phyloP scores from a whole-genome alignment of 2,329 filamentous ascomycete species.

The Amauroascus niger region DNA sequence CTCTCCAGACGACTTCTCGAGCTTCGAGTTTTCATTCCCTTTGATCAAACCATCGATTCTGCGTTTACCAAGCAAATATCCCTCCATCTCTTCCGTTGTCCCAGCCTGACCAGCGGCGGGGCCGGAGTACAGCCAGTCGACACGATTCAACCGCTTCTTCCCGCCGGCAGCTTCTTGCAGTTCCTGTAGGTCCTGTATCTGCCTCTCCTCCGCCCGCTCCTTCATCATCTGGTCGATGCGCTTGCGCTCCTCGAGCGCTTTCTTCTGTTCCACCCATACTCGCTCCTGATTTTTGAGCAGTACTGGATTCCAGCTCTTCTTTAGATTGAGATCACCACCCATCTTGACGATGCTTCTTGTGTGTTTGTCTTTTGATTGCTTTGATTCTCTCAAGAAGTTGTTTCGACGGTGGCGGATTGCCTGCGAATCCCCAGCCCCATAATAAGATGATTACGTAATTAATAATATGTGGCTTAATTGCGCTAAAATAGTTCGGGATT shows the following conservation, averaged over 20 bases:
- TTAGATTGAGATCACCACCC: slow-evolving; percentile 78
- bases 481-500: slow-evolving; percentile 1
- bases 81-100: slow-evolving; percentile 79
- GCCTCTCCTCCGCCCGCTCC: slow-evolving; percentile 86
- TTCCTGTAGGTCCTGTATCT: slow-evolving; percentile 81
- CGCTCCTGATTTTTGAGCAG: slow-evolving; percentile 81
- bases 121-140: slow-evolving; percentile 98
- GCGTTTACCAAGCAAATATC: slow-evolving; percentile 83
- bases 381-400: background rate
- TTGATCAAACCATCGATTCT: slow-evolving; percentile 81
- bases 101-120: slow-evolving; percentile 67
- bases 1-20: slow-evolving; percentile 62
- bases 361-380: background rate
- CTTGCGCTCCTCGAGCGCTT: slow-evolving; percentile 89
- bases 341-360: slow-evolving; percentile 10
- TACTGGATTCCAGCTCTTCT: slow-evolving; percentile 89
- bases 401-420: background rate
- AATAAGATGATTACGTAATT: background rate
- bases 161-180: slow-evolving; percentile 84
- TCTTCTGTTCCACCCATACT: slow-evolving; percentile 86
- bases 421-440: background rate
- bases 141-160: slow-evolving; percentile 65
- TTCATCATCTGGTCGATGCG: slow-evolving; percentile 83
- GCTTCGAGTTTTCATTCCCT: slow-evolving; percentile 66
- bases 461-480: background rate